Base-by-base conservation (phyloP, 768 basidiomycete genomes). In the Saitozyma sp. region DNA sequence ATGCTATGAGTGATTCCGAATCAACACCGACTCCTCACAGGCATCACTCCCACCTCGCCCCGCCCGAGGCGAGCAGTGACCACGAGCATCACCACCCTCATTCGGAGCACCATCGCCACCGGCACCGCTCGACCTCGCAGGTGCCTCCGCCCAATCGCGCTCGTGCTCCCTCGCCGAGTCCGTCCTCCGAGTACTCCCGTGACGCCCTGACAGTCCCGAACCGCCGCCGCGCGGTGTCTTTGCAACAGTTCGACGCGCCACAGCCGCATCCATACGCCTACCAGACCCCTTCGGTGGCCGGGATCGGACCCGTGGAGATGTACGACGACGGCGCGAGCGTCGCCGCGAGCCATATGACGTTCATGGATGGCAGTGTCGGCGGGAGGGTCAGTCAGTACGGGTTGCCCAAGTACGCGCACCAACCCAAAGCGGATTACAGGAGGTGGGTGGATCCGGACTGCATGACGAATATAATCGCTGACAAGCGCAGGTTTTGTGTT, bases 301-400 rank as follows among this genome's bases (percentile, higher is more conserved):
- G 3, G 64, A 55, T 39, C n/a, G 56, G 53, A 50, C 45, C 50
- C 11, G 45, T 37, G 8, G 50, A 49, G 6, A 60, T 56, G 5
- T 73, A 69, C 54, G 71, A 75, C 49, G 74, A 73, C 62, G 71
- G 67, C 2, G 67, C 56, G 8, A 75, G 74, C 63, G 53, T 67
- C 9, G 69, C 69, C 0, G 74, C 64, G 6, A 68, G 61, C 11
- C 58, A 42, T 16, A 66, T 73, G 69, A 75, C 74, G 0, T 75
- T 75, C 51, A 69, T 75, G 71, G 74, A 75, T 63, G 74, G 71
- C 8, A 49, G 65, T 46, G 61, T 73, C 14, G 74, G 58, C 17
- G 74, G 74, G 13, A 54, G 62, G 54, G 65, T 69, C 7, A 71
- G 69, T 54, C 71, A 75, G 55, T 75, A 75, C 63, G 74, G 74